phyloP scores from a whole-genome alignment of 106 monocot species.

The Agapanthus africanus region DNA sequence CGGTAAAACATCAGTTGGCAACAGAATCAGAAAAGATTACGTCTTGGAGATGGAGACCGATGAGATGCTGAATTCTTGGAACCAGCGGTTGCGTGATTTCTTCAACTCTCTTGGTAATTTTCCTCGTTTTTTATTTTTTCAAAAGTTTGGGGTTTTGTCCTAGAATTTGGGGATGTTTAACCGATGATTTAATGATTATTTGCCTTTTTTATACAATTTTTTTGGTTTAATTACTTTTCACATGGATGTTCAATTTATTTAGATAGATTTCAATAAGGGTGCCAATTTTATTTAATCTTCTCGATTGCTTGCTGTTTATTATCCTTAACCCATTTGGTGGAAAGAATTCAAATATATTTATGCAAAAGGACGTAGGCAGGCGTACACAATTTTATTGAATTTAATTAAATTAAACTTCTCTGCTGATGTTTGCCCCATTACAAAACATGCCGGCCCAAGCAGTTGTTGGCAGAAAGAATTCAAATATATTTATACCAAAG shows the following conservation, averaged over 20 bases:
- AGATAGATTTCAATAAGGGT: not conserved
- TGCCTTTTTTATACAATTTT: too few species aligned
- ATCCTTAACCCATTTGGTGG: constrained; percentile 90
- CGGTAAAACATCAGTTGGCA: too few species aligned
- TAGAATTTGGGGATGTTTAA: not conserved
- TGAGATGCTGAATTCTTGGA: constrained; percentile 32
- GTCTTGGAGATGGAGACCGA: constrained; percentile 47
- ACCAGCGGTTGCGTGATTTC: constrained; percentile 24
- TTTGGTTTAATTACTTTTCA: too few species aligned
- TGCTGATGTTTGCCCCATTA: too few species aligned
- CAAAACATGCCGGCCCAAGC: too few species aligned
- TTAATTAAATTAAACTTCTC: too few species aligned
- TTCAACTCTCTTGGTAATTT: constrained; percentile 63
- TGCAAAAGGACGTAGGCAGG: too few species aligned
- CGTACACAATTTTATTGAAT: too few species aligned
- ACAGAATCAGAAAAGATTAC: constrained; percentile 56
- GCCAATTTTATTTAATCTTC: not conserved
- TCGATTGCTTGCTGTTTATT: constrained; percentile 37
- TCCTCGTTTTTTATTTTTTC: not conserved
- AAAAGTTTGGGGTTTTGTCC: not conserved
- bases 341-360: too few species aligned
- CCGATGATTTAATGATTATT: not conserved
- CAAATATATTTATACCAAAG: too few species aligned
- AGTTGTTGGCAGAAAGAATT: too few species aligned
- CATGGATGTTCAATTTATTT: not conserved